A percentile compares a stretch with the other conserved stretches of the same genome.
Conservation (phyloP, 2,329 filamentous ascomycete genomes). For the Alternaria atra region DNA sequence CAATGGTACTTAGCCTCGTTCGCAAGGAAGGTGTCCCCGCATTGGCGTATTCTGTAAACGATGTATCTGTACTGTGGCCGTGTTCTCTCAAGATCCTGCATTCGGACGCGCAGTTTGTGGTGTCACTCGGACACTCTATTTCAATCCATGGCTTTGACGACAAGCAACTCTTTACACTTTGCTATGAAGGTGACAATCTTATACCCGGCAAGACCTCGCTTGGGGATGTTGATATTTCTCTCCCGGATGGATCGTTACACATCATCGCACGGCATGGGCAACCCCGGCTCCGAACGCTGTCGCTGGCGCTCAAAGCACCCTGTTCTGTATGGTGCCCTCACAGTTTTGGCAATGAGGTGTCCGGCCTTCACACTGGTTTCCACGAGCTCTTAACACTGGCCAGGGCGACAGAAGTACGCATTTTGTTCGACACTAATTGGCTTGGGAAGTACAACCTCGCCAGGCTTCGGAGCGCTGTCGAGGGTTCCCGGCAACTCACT, state of each 20-base stretch:
- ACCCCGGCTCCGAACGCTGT: conserved; percentile 7
- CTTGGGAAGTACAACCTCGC: conserved; percentile 6
- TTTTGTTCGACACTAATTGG: conserved; percentile 11
- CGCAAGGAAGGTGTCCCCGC: conserved; percentile 14
- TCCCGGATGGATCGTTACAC: conserved; percentile 2
- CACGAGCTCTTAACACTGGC: conserved; percentile 4
- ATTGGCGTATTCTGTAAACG: conserved; percentile 8
- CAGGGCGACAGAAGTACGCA: conserved; percentile 6
- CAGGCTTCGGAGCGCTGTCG: not conserved
- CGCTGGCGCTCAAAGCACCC: conserved; percentile 8
- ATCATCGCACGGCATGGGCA: conserved; percentile 11
- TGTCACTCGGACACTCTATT: conserved; percentile 5
- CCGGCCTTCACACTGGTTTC: not conserved
- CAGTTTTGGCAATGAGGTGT: not conserved
- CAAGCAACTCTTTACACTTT: no score
- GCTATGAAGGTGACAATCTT: no score
- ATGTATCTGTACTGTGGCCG: conserved; percentile 8
- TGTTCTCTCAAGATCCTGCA: conserved; percentile 8
- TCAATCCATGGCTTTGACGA: no score
- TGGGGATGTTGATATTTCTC: conserved; percentile 2
- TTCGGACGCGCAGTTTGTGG: conserved; percentile 3
- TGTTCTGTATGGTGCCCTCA: conserved; percentile 13
- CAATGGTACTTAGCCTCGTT: conserved; percentile 9
- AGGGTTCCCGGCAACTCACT: conserved; percentile 3
- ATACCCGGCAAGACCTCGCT: no score